phyloP scores from a whole-genome alignment of 164 flowering plant species.

The Tetrastigma voinierianum region DNA sequence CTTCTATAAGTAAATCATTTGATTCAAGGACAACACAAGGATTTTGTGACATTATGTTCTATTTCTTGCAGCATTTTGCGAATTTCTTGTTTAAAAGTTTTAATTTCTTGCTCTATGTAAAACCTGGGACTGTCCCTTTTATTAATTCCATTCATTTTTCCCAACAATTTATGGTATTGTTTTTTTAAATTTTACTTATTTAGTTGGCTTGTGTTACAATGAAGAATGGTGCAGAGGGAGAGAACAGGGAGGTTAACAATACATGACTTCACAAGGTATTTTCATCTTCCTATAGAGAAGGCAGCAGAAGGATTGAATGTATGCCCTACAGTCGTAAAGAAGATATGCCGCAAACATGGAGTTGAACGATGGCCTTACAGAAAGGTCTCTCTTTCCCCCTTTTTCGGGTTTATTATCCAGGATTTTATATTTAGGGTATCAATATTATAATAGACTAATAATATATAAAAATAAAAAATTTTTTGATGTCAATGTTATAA shows the following conservation, averaged over 20 bases:
- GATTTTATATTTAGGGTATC: too few species aligned
- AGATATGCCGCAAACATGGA: conserved; percentile 39
- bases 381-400: conserved; percentile 35
- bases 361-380: conserved; percentile 59
- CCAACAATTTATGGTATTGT: neutral
- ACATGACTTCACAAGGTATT: conserved; percentile 31
- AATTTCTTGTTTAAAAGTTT: too few species aligned
- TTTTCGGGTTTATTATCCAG: neutral
- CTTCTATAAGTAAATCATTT: too few species aligned
- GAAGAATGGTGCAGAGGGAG: conserved; percentile 42
- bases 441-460: too few species aligned
- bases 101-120: too few species aligned
- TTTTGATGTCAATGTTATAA: too few species aligned
- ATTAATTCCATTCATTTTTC: too few species aligned
- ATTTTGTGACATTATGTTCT: too few species aligned
- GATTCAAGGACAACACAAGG: too few species aligned
- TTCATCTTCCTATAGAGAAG: conserved; percentile 46
- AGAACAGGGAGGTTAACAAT: conserved; percentile 43
- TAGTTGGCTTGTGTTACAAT: neutral
- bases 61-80: too few species aligned
- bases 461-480: too few species aligned
- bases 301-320: conserved; percentile 39
- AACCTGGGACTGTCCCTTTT: too few species aligned
- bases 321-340: conserved; percentile 57
- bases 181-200: neutral